Evolutionary conservation across 257 asterid genomes (phyloP).

Genomic region (Solanum medicagineum): DNA sequence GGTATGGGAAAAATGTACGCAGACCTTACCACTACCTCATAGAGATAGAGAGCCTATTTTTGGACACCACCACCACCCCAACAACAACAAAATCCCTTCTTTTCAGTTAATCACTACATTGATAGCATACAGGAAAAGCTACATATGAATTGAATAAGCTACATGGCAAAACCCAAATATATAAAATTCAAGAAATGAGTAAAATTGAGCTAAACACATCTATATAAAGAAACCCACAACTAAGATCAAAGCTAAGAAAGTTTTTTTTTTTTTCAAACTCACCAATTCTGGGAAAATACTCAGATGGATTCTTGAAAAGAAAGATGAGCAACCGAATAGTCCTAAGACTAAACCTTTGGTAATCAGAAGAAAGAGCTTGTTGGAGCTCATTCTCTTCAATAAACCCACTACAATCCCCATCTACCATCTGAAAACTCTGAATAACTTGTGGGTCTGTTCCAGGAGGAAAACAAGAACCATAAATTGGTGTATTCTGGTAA

Average conservation of each 20-base stretch:
- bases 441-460: conserved; percentile 74
- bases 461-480: conserved; percentile 34
- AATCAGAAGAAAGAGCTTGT: conserved; percentile 48
- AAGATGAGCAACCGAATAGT: conserved; percentile 69
- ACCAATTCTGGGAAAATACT: conserved; percentile 47
- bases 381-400: conserved; percentile 70
- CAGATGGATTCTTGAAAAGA: conserved; percentile 44
- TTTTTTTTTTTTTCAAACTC: not conserved
- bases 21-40: no score
- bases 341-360: conserved; percentile 42
- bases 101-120: not conserved
- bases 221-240: not conserved
- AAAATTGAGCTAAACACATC: not conserved
- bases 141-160: not conserved
- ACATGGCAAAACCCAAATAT: not conserved
- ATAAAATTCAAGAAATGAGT: not conserved
- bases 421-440: conserved; percentile 77
- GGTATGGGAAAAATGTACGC: no score
- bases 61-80: no score
- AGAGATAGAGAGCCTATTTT: no score
- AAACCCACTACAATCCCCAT: conserved; percentile 56
- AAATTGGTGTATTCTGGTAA: not conserved
- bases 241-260: not conserved
- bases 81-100: no score
- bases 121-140: not conserved